phyloP scores from a whole-genome alignment of 2,329 filamentous ascomycete genomes.

The Mycocentrospora acerina region DNA sequence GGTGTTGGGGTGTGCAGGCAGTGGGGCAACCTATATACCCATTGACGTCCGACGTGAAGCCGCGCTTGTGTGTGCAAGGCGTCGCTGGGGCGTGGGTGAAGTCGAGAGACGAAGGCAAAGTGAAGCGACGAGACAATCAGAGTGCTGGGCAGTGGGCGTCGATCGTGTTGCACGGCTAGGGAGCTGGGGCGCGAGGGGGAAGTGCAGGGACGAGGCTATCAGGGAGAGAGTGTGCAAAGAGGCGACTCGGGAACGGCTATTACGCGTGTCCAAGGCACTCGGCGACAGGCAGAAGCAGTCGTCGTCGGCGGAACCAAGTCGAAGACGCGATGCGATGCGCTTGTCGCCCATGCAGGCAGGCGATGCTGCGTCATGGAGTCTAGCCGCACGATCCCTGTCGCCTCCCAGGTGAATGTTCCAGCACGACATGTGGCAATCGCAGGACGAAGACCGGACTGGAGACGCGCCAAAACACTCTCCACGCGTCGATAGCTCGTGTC shows the following conservation, averaged over 20 bases:
- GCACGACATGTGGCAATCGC: conserved; percentile 24
- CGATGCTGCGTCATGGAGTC: conserved; percentile 22
- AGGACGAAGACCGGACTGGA: conserved; percentile 18
- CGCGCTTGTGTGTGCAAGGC: conserved; percentile 2
- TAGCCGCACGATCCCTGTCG: conserved; percentile 1
- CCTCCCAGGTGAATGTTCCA: conserved; percentile 21
- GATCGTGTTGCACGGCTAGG: conserved; percentile 9
- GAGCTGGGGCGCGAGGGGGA: too few relatives aligned
- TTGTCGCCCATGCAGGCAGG: conserved; percentile 29
- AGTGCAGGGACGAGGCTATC: not conserved
- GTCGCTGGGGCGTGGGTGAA: not conserved
- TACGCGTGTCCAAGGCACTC: too few relatives aligned
- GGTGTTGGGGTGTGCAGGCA: too few relatives aligned
- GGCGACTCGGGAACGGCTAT: too few relatives aligned
- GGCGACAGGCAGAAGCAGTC: conserved; percentile 10
- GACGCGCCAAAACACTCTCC: conserved; percentile 10
- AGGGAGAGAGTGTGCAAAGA: too few relatives aligned
- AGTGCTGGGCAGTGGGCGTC: conserved; percentile 7
- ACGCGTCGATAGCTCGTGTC: conserved; percentile 8
- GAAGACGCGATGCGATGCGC: conserved; percentile 22
- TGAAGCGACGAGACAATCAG: conserved; percentile 4
- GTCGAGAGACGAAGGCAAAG: not conserved
- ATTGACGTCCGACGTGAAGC: conserved; percentile 10
- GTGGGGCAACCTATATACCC: conserved; percentile 21
- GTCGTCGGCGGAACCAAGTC: conserved; percentile 22